Evolutionary conservation across 441 rosid genomes (phyloP), one percentile per base, ranked within the genome.

Genomic region (Erodium chrysanthum): DNA sequence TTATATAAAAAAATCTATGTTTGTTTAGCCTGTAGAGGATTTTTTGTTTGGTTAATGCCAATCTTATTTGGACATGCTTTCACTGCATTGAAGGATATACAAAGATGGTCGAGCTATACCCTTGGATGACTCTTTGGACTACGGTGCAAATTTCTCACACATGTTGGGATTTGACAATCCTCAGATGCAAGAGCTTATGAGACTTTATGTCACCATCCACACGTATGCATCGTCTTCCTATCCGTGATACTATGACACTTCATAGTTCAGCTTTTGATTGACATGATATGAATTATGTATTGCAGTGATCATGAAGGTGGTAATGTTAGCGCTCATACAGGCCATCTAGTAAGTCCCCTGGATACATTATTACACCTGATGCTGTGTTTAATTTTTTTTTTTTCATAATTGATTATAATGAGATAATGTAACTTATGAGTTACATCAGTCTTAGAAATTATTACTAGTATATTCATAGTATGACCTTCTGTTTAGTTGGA

Each of bases 221-320:
- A 91, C 87, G 98, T 93, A 65, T 67, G 83, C 58, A 50, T 50
- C 58, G 0, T 50, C 21, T 50, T 15, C 21, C 58, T 17, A 12
- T 7, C 22, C 17, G 58, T 15, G 56, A 48, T 48, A 48, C 56
- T 15, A 15, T n/a, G 18, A 6, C 56, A n/a, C 20, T 48, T n/a
- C 14, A 15, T 42, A 48, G 14, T 48, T 48, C 1, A 14, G 7
- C 58, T n/a, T 65, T 44, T 44, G 52, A 1, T 7, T 64, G 60
- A 67, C 11, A 56, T 66, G 9, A 42, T 70, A 60, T 52, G 67
- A 56, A 70, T 66, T 67, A 68, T 74, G 25, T 33, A 33, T 74
- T 81, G 71, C 84, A 94, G 98, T 83, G 98, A 94, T 73, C 98
- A 91, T 67, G 98, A 94, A 85, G 98, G 97, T 70, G 98, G 98